Evolutionary conservation across 1,139 yeast genomes (phyloP).

Genomic region (Scheffersomyces quercinus): DNA sequence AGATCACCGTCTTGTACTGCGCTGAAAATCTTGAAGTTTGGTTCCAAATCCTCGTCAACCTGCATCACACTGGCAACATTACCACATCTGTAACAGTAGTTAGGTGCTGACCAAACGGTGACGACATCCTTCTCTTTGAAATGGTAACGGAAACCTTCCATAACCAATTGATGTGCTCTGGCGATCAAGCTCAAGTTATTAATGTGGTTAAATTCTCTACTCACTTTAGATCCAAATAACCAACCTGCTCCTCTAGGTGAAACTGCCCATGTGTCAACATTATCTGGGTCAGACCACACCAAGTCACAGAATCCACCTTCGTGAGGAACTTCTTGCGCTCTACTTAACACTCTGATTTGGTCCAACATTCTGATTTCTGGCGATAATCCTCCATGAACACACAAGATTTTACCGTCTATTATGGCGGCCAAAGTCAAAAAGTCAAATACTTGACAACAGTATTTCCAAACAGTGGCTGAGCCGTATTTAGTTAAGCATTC

Average conservation of each 20-base stretch:
- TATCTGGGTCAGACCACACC: slow-evolving; percentile 98
- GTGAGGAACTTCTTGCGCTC: slow-evolving; percentile 99
- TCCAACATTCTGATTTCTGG: slow-evolving; percentile 97
- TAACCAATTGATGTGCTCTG: slow-evolving; percentile 95
- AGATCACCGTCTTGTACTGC: slow-evolving; percentile 91
- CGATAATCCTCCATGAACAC: slow-evolving; percentile 97
- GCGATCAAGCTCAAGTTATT: slow-evolving; percentile 87
- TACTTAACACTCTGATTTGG: slow-evolving; percentile 87
- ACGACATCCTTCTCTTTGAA: slow-evolving; percentile 94
- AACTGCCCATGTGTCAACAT: slow-evolving; percentile 98
- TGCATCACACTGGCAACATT: slow-evolving; percentile 98
- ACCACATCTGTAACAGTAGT: slow-evolving; percentile 96
- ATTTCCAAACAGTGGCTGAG: slow-evolving; percentile 96
- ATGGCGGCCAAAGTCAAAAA: slow-evolving; percentile 91
- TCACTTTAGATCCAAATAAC: slow-evolving; percentile 92
- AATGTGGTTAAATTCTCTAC: slow-evolving; percentile 90
- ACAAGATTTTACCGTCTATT: slow-evolving; percentile 86
- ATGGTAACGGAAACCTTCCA: slow-evolving; percentile 97
- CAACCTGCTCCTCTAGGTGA: slow-evolving; percentile 99
- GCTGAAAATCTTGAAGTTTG: slow-evolving; percentile 89
- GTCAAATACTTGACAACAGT: slow-evolving; percentile 95
- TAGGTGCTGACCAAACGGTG: slow-evolving; percentile 98
- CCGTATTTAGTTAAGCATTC: slow-evolving; percentile 93
- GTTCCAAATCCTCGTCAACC: slow-evolving; percentile 81
- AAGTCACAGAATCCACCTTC: slow-evolving; percentile 98